phyloP scores from a whole-genome alignment of 2,329 filamentous ascomycete species.

The Pseudopyricularia cyperi region DNA sequence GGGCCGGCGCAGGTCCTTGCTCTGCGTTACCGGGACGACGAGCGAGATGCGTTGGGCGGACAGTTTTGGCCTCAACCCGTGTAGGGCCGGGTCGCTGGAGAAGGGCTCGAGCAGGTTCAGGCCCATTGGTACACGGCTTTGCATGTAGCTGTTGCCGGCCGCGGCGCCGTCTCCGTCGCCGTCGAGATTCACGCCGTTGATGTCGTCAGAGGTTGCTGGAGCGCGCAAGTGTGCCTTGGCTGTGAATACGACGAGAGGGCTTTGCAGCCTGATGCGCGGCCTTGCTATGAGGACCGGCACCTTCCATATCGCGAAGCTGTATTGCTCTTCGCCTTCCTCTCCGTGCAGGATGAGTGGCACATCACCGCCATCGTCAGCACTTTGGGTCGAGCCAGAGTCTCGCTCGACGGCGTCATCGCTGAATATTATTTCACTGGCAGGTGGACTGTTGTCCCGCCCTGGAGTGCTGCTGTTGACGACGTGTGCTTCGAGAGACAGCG shows the following conservation, averaged over 20 bases:
- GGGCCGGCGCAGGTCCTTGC: slow-evolving; percentile 47
- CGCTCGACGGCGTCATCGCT: slow-evolving; percentile 32
- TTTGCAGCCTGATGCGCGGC: slow-evolving; percentile 51
- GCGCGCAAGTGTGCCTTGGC: slow-evolving; percentile 40
- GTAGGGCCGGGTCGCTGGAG: slow-evolving; percentile 48
- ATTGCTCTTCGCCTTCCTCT: slow-evolving; percentile 9
- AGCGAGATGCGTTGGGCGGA: slow-evolving; percentile 64
- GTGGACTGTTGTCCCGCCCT: slow-evolving; percentile 29
- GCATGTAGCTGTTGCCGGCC: slow-evolving; percentile 49
- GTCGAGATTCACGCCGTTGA: slow-evolving; percentile 16
- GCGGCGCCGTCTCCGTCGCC: slow-evolving; percentile 25
- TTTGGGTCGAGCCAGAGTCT: not conserved
- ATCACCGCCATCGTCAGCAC: slow-evolving; percentile 9
- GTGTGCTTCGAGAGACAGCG: slow-evolving; percentile 53
- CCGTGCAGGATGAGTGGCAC: slow-evolving; percentile 11
- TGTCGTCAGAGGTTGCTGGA: not conserved
- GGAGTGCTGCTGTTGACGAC: slow-evolving; percentile 43
- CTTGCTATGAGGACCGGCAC: slow-evolving; percentile 42
- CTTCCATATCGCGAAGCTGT: slow-evolving; percentile 47
- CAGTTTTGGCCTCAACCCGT: slow-evolving; percentile 49
- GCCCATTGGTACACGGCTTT: slow-evolving; percentile 54
- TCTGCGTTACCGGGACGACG: slow-evolving; percentile 54
- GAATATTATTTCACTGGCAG: slow-evolving; percentile 46
- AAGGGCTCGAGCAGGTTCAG: slow-evolving; percentile 71
- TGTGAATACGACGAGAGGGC: slow-evolving; percentile 52